Percentiles rank a stretch among this genome's conserved stretches.
Conservation (phyloP, 495 filamentous ascomycete species). For the Neurospora sp. region DNA sequence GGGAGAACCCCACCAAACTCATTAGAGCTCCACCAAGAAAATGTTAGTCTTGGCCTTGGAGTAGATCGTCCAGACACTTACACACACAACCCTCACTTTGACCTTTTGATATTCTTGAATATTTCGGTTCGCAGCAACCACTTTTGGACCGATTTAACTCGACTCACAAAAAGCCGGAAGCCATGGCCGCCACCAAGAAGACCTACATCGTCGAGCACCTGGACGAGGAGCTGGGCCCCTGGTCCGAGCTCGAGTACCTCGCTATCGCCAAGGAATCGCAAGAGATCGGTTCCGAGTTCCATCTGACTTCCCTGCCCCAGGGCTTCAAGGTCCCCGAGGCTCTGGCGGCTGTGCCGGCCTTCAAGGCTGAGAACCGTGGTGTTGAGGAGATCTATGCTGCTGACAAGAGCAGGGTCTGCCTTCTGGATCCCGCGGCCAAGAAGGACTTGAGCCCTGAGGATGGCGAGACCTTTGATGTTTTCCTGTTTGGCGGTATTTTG, state of each 20-base stretch:
- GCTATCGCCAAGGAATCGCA: slow-evolving; percentile 74
- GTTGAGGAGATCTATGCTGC: slow-evolving; percentile 69
- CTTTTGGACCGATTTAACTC: no score
- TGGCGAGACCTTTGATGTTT: slow-evolving; percentile 72
- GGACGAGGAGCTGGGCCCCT: slow-evolving; percentile 84
- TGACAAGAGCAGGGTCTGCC: slow-evolving; percentile 57
- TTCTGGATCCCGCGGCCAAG: slow-evolving; percentile 76
- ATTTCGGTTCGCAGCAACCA: not conserved
- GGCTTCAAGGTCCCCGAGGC: slow-evolving; percentile 55
- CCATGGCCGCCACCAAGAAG: slow-evolving; percentile 27
- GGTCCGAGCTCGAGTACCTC: slow-evolving; percentile 86
- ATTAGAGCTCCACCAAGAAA: not conserved
- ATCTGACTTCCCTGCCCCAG: slow-evolving; percentile 71
- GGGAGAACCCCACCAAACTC: not conserved
- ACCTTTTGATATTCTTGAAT: not conserved
- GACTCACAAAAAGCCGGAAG: no score
- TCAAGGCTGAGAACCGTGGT: slow-evolving; percentile 56
- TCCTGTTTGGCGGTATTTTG: slow-evolving; percentile 92
- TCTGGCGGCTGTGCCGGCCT: slow-evolving; percentile 46
- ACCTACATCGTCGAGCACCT: slow-evolving; percentile 89
- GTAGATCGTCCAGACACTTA: not conserved
- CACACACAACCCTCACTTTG: not conserved
- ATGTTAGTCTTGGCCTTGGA: not conserved
- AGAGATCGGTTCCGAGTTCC: slow-evolving; percentile 55
- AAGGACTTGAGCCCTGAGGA: slow-evolving; percentile 76